Base-by-base conservation (phyloP, 2,329 filamentous ascomycete genomes). In the Verticillium albo-atrum region DNA sequence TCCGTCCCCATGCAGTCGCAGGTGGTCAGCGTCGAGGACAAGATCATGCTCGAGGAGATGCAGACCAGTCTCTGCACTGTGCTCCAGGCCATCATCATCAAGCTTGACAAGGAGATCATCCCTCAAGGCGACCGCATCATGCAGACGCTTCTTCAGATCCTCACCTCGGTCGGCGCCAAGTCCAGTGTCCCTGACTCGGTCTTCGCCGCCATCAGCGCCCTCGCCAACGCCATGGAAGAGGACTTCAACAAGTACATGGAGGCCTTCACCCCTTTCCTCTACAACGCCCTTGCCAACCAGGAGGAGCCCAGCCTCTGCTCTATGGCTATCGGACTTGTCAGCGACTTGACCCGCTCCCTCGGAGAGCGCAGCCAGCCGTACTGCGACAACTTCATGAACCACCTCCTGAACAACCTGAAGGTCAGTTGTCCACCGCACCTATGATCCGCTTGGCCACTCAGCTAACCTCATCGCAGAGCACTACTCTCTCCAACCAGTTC, bases 241-340 rank as follows among this genome's bases (percentile, higher is more conserved):
- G 92, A 94, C 66, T 99, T 99, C 74, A 80, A 89, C 73, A 95
- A 96, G 79, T 99, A 99, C 81, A 98, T 99, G 94, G 92, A 97
- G 50, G 86, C 91, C 2, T 99, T 99, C 76, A 83, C 88, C 52
- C 92, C 92, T 10, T 97, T 92, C 85, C 81, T 99, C 58, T 95
- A 95, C 82, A 96, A 92, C 67, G 95, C 95, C 28, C 87, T 99
- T 30, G 89, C 89, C 70, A 98, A 98, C 81, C 92, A 97, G 72
- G 94, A 99, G 65, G 95, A 97, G 78, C 90, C 93, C 35, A 90
- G 88, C 74, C 84, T 98, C 63, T 98, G 95, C 82, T 89, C 94
- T 53, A 96, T 98, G 88, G 94, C 95, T 68, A 97, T 99, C 74
- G 95, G 95, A 68, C 85, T 99, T 59, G 94, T 98, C 67, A 96